phyloP scores from a whole-genome alignment of 2,329 filamentous ascomycete species.

The Ophiocordyceps camponoti-leonardi region DNA sequence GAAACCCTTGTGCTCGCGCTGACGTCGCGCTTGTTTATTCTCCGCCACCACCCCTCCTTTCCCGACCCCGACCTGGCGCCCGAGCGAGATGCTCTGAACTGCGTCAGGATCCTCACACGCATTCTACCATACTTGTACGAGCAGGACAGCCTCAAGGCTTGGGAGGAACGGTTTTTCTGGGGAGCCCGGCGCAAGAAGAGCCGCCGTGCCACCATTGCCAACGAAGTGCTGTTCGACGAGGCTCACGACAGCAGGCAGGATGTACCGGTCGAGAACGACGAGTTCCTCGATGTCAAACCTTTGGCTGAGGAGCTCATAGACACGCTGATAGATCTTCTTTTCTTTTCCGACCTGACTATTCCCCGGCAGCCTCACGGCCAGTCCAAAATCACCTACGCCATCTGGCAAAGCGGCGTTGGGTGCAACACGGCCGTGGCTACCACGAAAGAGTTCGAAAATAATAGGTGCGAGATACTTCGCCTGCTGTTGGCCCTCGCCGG shows the following conservation, averaged over 20 bases:
- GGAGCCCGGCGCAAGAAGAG: slow-evolving; percentile 53
- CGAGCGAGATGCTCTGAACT: slow-evolving; percentile 85
- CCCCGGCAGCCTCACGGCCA: slow-evolving; percentile 54
- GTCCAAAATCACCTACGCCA: slow-evolving; percentile 74
- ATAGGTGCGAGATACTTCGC: slow-evolving; percentile 76
- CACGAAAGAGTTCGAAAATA: slow-evolving; percentile 84
- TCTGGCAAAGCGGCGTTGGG: slow-evolving; percentile 96
- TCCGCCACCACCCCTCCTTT: slow-evolving; percentile 82
- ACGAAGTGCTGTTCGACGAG: slow-evolving; percentile 75
- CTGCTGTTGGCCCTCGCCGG: slow-evolving; percentile 73
- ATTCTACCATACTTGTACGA: slow-evolving; percentile 87
- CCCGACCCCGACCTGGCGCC: slow-evolving; percentile 71
- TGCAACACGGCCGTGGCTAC: slow-evolving; percentile 80
- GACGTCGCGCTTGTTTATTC: slow-evolving; percentile 62
- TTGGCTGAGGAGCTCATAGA: slow-evolving; percentile 87
- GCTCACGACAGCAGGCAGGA: slow-evolving; percentile 36
- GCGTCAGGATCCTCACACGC: slow-evolving; percentile 76
- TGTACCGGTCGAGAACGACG: slow-evolving; percentile 29
- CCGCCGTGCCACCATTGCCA: slow-evolving; percentile 44
- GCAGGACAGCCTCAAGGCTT: slow-evolving; percentile 60
- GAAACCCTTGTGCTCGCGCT: slow-evolving; percentile 76
- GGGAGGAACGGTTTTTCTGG: slow-evolving; percentile 96
- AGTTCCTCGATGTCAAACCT: slow-evolving; percentile 70
- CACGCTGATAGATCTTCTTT: slow-evolving; percentile 72
- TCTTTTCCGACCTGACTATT: slow-evolving; percentile 80